Base-by-base conservation (phyloP, 1,284 basidiomycete genomes). In the Filobasidium uniguttulatum region DNA sequence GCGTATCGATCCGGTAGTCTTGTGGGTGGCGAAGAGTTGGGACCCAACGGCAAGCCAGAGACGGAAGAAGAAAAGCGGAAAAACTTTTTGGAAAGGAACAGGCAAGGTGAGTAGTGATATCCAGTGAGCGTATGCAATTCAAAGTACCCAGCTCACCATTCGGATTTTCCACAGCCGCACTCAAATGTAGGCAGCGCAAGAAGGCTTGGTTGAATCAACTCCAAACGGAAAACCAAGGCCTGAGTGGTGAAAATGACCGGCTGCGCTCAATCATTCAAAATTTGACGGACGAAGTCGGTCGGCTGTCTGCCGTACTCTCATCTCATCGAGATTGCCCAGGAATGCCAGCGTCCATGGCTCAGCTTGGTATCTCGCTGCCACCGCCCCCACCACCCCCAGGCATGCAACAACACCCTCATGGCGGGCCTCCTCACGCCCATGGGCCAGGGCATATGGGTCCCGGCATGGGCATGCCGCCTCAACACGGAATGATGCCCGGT, bases 111-210 rank as follows among this genome's bases (percentile, higher is more conserved):
- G 72, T 64, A 1, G 14, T 17, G 26, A 8, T 23, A 29, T 31
- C 23, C 17, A 17, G 19, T 3, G n/a, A 9, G 30, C 6, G 9
- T 17, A 23, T 48, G 26, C 22, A 8, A n/a, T 14, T 35, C 34
- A 33, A 17, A 6, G n/a, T n/a, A n/a, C n/a, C n/a, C n/a, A n/a
- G n/a, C 47, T 15, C 9, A 20, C 44, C 9, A 20, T 44, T 2
- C 8, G 5, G 23, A 5, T 36, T 29, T 14, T 41, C 36, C 6
- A 33, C 63, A 93, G 93, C 93, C 52, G 93, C 93, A 3, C 79
- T 97, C 62, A 98, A 98, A 72, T 98, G 94, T 69, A 85, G 93
- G 34, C 93, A 98, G 67, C 82, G 93, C 50, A 98, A 98, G 70
- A 98, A 98, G 71, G 89, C 89, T 5, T 98, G 94, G 93, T 77